These are phyloP conservation scores for Bertia moriformis DNA, from an alignment of 2,329 filamentous ascomycete species.

Conservation along the genomic window DNA sequence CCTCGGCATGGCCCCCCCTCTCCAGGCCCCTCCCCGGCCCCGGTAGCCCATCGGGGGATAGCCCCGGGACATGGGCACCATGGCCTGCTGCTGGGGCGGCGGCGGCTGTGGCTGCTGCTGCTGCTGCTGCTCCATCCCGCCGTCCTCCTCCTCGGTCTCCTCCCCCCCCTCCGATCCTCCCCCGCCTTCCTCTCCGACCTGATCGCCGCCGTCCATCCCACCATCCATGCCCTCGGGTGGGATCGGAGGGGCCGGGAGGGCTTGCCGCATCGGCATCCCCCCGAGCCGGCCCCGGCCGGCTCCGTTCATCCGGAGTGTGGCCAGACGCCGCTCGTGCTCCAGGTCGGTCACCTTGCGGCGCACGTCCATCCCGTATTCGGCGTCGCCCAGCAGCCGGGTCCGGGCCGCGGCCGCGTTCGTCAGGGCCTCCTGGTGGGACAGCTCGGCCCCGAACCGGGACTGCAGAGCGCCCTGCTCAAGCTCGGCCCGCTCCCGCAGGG, in stretches of 20 bases:
- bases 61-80: background rate
- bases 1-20: too few relatives aligned
- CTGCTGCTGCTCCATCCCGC: background rate
- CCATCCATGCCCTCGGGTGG: too few relatives aligned
- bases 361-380: constrained; percentile 29
- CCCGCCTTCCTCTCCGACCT: background rate
- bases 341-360: constrained; percentile 25
- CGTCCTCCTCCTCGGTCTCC: background rate
- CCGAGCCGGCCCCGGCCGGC: too few relatives aligned
- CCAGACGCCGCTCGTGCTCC: constrained; percentile 33
- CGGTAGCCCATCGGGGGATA: background rate
- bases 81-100: too few relatives aligned
- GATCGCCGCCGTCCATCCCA: too few relatives aligned
- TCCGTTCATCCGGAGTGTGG: constrained; percentile 23
- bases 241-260: background rate
- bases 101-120: background rate
- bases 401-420: constrained; percentile 28
- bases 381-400: constrained; percentile 26
- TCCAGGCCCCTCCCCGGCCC: background rate
- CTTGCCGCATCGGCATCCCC: background rate
- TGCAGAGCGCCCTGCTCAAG: constrained; percentile 29
- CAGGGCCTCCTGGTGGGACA: constrained; percentile 30
- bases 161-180: background rate
- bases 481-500: constrained; percentile 26
- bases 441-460: constrained; percentile 16